Base-by-base conservation (phyloP, 1,284 basidiomycete genomes). In the Schizophyllum commune region DNA sequence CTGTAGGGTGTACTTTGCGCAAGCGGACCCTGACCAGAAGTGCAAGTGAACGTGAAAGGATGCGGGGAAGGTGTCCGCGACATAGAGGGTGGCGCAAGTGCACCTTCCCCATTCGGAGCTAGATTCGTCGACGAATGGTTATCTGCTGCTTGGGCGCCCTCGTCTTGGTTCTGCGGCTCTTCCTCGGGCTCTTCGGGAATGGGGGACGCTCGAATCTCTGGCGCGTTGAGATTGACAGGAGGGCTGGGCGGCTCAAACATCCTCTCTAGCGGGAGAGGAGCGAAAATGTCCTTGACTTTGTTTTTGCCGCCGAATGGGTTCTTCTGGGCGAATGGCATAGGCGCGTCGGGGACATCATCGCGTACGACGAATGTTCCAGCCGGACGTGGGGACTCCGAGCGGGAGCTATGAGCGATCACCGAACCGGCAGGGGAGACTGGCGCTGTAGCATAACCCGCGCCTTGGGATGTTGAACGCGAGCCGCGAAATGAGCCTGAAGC, bases 241-340 rank as follows among this genome's bases (percentile, higher is more conserved):
- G 88, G 89, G 2, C 91, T 90, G 0, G 94, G 94, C 5, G 94
- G 93, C 65, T 94, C 89, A 67, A 96, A 96, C 91, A 96, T 92
- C 59, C 82, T 82, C 73, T 96, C 93, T 9, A 96, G 79, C 4
- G 89, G 86, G 60, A 94, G 73, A 0, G 92, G 91, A 59, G 86
- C 91, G 74, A 96, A 96, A 68, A 96, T 85, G 71, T 92, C 86
- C 73, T 90, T 94, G 54, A 88, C 80, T 33, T 75, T 68, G 68
- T 84, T 90, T 77, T 81, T 88, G 68, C 74, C 79, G 63, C 74
- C 73, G 6, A 83, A 84, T 22, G 88, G 86, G 2, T 86, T 87
- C 70, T 84, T 85, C 54, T 83, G 83, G 32, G 27, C 27, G 27
- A 55, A 55, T 4, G 86, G 71, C 58, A 89, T 68, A 1, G 82